A percentile compares a stretch with the other conserved stretches of the same genome.
phyloP scores from a whole-genome alignment of 2,329 filamentous ascomycete species.

The Venturia aucupariae region DNA sequence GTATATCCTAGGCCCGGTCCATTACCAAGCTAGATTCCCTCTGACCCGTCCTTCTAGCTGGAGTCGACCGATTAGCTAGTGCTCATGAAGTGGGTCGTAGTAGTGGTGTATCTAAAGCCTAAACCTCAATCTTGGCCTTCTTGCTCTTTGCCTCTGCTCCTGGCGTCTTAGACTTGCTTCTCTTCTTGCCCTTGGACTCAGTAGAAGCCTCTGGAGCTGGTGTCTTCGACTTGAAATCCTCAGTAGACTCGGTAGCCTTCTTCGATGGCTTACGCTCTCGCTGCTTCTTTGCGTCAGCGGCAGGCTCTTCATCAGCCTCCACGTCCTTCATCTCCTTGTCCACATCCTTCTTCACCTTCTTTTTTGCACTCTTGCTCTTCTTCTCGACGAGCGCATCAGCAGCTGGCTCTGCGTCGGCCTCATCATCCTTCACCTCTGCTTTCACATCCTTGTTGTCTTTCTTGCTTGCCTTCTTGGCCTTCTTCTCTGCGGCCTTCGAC shows the following conservation, averaged over 20 bases:
- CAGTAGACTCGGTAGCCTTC: background rate
- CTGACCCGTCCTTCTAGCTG: background rate
- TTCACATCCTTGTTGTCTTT: too few species aligned
- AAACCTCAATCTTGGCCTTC: background rate
- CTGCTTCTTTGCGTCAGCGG: background rate
- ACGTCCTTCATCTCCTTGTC: background rate
- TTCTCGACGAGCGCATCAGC: background rate
- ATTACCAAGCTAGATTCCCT: background rate
- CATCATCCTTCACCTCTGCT: too few species aligned
- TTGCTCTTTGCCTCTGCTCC: background rate
- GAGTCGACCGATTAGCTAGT: background rate
- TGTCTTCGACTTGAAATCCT: background rate
- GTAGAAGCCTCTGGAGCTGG: background rate
- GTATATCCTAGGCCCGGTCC: background rate
- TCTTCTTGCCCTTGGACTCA: background rate
- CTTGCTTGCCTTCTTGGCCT: background rate
- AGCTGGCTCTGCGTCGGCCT: background rate
- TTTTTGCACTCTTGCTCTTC: background rate
- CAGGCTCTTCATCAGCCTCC: background rate
- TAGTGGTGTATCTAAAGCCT: background rate
- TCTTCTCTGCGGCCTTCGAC: slow-evolving; percentile 4
- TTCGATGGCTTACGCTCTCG: background rate
- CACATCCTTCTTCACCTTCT: background rate
- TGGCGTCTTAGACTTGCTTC: background rate
- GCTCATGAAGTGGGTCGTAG: background rate